phyloP scores from a whole-genome alignment of 2,329 filamentous ascomycete genomes.

The Ustulina deusta region DNA sequence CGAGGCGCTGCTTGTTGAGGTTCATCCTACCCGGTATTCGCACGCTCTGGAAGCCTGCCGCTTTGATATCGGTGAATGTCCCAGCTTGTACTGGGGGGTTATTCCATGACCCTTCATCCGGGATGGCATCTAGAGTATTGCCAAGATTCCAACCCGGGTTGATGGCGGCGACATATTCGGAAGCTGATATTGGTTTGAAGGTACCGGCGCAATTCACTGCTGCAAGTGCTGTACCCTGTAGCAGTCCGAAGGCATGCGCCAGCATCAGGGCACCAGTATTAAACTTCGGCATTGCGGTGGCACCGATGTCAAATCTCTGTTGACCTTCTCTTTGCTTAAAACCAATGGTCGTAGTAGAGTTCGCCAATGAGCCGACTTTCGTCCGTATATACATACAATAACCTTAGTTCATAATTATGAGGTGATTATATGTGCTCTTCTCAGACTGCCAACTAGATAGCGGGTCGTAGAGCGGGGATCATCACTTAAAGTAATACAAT shows the following conservation, averaged over 20 bases:
- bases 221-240: slow-evolving; percentile 14
- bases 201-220: slow-evolving; percentile 53
- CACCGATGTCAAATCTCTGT: not conserved
- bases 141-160: slow-evolving; percentile 72
- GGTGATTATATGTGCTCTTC: too few species aligned
- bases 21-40: slow-evolving; percentile 61
- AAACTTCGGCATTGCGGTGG: slow-evolving; percentile 13
- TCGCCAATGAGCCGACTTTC: not conserved
- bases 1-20: not conserved
- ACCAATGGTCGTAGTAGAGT: not conserved
- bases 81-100: slow-evolving; percentile 62
- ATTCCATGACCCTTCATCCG: slow-evolving; percentile 69
- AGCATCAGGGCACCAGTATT: not conserved
- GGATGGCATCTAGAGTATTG: slow-evolving; percentile 68
- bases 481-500: not conserved
- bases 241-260: slow-evolving; percentile 23
- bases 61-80: slow-evolving; percentile 65
- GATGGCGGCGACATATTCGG: slow-evolving; percentile 59
- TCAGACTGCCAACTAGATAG: not conserved
- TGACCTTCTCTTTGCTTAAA: not conserved
- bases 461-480: slow-evolving; percentile 5
- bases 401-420: not conserved
- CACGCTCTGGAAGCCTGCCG: slow-evolving; percentile 68
- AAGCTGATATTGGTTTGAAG: slow-evolving; percentile 60
- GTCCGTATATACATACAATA: slow-evolving; percentile 15